Conservation (phyloP, 2,329 filamentous ascomycete genomes). For the Paraphoma chrysanthemicola region DNA sequence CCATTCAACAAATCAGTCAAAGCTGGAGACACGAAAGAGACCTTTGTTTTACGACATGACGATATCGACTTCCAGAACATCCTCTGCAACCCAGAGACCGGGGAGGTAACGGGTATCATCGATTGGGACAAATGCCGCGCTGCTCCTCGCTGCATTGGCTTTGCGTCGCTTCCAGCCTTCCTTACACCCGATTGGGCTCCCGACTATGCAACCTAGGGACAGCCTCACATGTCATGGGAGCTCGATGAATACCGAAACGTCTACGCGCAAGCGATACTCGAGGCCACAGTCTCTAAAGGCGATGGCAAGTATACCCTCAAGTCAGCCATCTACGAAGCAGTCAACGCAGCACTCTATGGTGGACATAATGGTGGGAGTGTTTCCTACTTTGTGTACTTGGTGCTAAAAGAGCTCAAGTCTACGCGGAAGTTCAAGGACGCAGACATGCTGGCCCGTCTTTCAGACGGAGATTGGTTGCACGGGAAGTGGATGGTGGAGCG, state of each 20-base stretch:
- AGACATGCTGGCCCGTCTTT: background rate
- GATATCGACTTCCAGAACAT: constrained; percentile 35
- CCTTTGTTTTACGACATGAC: constrained; percentile 23
- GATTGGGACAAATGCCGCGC: constrained; percentile 18
- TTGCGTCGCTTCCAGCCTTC: constrained; percentile 12
- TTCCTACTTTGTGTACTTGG: background rate
- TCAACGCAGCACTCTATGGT: background rate
- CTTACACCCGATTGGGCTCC: constrained; percentile 12
- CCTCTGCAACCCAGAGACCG: constrained; percentile 13
- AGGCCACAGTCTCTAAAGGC: constrained; percentile 3
- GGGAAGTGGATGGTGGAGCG: background rate
- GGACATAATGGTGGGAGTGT: constrained; percentile 1
- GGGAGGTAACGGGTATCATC: constrained; percentile 26
- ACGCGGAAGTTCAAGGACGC: background rate
- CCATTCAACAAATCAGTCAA: constrained; percentile 1
- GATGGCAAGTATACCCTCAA: constrained; percentile 14
- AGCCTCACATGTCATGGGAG: background rate
- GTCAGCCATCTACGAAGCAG: constrained; percentile 4
- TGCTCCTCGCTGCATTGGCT: constrained; percentile 16
- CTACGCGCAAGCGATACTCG: constrained; percentile 11
- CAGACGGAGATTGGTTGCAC: background rate
- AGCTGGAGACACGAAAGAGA: constrained; percentile 10
- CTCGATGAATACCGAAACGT: constrained; percentile 11
- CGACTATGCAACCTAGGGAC: background rate
- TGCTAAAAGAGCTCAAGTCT: background rate